Evolutionary conservation across 2,329 filamentous ascomycete species (phyloP), one percentile per base, ranked within the genome.

Genomic region (Fusarium begoniae): DNA sequence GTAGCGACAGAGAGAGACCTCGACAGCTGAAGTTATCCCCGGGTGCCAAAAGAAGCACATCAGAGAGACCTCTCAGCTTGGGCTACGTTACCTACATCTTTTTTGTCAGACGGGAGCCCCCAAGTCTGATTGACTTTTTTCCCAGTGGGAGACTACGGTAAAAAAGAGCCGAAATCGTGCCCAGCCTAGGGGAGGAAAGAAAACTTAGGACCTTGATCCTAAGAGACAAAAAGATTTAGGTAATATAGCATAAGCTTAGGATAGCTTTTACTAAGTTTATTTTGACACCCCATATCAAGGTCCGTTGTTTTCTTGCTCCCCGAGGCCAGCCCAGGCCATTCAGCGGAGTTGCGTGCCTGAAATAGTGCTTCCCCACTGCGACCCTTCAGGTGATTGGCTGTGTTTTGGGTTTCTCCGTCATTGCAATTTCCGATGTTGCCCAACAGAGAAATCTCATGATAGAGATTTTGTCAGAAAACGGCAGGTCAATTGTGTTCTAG

Each of bases 401-500:
- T 41, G 28, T 28, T n/a, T 17, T 63, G 66, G 60, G 58, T 66
- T 75, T 69, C 32, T 72, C 74, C 63, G 72, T 70, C 66, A 60
- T 60, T 22, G 74, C 66, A 77, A 77, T 77, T 77, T 77, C 75
- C 75, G 75, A 66, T 38, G 10, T 47, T 32, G n/a, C 44, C 22
- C 32, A 68, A 53, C 45, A 61, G 51, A 61, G 53, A 40, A 58
- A 40, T 11, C 22, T 50, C 50, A 51, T 53, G 45, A 45, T 69
- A 68, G 20, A 56, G 58, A 13, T 57, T 60, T 51, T 30, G 50
- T 63, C 64, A 63, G 66, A 51, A 67, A 69, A 48, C 26, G 66
- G 66, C 53, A 70, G 59, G 66, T 70, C 51, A 59, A 47, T 47
- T 44, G 20, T 43, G 20, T 68, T 47, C 40, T 37, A 50, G 44